A percentile compares a stretch with the other conserved stretches of the same genome.
Conservation (phyloP, 2,329 filamentous ascomycete species). For the Diplodia scrobiculata region DNA sequence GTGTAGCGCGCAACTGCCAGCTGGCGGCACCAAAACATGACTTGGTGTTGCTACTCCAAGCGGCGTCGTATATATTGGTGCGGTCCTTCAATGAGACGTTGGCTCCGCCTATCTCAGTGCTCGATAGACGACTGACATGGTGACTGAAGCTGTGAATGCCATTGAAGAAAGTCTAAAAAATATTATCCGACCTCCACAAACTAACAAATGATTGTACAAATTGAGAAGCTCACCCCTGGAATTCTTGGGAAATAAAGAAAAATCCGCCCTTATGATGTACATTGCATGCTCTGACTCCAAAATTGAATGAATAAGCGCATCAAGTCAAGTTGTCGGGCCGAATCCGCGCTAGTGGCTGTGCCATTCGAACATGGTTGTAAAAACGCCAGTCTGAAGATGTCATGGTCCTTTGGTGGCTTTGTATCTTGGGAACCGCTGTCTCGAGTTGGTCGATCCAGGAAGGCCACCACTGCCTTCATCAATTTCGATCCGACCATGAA, state of each 20-base stretch:
- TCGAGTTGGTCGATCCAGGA: background rate
- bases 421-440: background rate
- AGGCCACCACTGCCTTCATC: background rate
- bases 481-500: background rate
- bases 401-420: background rate
- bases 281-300: background rate
- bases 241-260: background rate
- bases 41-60: too few species aligned
- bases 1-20: too few species aligned
- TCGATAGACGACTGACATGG: too few species aligned
- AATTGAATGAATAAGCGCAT: background rate
- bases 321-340: background rate
- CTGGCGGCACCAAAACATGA: too few species aligned
- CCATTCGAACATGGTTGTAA: background rate
- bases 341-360: background rate
- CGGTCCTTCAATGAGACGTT: background rate
- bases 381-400: background rate
- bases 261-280: background rate
- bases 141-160: background rate
- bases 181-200: background rate
- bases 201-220: background rate
- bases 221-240: background rate
- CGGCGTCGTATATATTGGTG: background rate
- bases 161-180: background rate
- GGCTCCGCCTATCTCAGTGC: background rate